Percentiles rank a stretch among this genome's conserved stretches.
Conservation (phyloP, 345 rosid genomes). For the Populus simonii region DNA sequence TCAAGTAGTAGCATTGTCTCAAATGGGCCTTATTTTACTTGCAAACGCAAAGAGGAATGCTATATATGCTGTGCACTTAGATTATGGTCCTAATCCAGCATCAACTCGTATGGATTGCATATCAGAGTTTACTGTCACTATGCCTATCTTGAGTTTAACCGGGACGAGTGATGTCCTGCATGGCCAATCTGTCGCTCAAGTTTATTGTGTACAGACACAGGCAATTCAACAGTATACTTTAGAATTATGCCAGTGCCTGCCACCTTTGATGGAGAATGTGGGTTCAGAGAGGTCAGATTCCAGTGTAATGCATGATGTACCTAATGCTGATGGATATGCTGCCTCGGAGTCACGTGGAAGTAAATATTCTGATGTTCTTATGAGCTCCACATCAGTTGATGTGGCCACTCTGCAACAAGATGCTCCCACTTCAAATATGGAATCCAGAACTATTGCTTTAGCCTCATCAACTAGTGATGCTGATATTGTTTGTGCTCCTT, state of each 20-base stretch:
- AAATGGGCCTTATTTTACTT: slow-evolving; percentile 60
- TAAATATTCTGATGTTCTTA: slow-evolving; percentile 41
- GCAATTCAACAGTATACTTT: slow-evolving; percentile 92
- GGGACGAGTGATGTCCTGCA: slow-evolving; percentile 61
- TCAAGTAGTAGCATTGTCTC: slow-evolving; percentile 75
- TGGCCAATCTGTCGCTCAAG: slow-evolving; percentile 58
- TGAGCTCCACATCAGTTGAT: slow-evolving; percentile 35
- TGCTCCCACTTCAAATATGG: slow-evolving; percentile 29
- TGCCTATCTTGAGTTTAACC: slow-evolving; percentile 92
- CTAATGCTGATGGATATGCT: slow-evolving; percentile 41
- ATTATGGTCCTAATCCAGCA: slow-evolving; percentile 73
- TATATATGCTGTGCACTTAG: slow-evolving; percentile 75
- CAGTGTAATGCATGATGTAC: slow-evolving; percentile 36
- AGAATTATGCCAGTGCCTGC: slow-evolving; percentile 77
- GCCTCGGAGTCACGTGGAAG: slow-evolving; percentile 35
- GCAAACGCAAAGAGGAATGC: slow-evolving; percentile 93
- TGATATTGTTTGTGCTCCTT: slow-evolving; percentile 38
- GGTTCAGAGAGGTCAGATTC: slow-evolving; percentile 56
- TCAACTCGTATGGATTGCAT: slow-evolving; percentile 71
- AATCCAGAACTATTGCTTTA: slow-evolving; percentile 39
- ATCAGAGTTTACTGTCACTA: slow-evolving; percentile 77
- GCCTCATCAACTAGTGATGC: slow-evolving; percentile 43
- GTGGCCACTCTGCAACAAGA: slow-evolving; percentile 34
- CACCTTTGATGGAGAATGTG: slow-evolving; percentile 53
- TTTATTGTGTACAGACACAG: slow-evolving; percentile 88